Conservation (phyloP, 805 yeast genomes). For the Grigorovia yakushimaensis region DNA sequence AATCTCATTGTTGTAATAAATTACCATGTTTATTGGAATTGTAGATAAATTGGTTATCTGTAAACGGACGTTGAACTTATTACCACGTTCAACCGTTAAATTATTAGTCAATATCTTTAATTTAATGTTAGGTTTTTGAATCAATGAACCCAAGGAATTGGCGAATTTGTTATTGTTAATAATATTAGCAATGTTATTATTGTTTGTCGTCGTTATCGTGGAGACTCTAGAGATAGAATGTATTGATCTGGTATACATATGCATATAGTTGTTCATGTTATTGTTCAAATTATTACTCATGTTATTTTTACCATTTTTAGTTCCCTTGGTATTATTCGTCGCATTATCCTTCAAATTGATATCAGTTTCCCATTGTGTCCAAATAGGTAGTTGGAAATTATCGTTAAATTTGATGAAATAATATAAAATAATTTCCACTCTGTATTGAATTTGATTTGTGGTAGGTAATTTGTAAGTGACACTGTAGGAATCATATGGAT, state of each 20-base stretch:
- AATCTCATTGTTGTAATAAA: constrained; percentile 19
- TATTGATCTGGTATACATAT: not conserved
- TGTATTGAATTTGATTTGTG: constrained; percentile 10
- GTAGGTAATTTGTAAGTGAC: constrained; percentile 21
- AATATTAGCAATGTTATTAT: not conserved
- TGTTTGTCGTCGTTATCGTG: not conserved
- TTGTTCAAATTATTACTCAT: too few species aligned
- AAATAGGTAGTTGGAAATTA: constrained; percentile 9
- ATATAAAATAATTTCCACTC: constrained; percentile 17
- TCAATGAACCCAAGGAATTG: not conserved
- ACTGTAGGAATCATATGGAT: constrained; percentile 20
- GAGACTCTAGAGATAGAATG: constrained; percentile 4
- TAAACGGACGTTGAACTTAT: constrained; percentile 16
- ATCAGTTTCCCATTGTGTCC: constrained; percentile 27
- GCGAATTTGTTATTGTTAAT: not conserved
- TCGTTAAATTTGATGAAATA: constrained; percentile 9
- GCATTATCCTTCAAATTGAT: constrained; percentile 18
- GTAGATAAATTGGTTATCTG: constrained; percentile 24
- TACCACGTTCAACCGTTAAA: constrained; percentile 15
- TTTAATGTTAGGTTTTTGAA: constrained; percentile 10
- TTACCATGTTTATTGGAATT: constrained; percentile 19
- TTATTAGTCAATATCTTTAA: constrained; percentile 20
- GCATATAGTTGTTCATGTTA: too few species aligned
- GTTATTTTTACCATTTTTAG: constrained; percentile 1
- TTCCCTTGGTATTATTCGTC: not conserved